Conservation (phyloP, 805 yeast genomes). For the Dipodascopsis uninucleata region DNA sequence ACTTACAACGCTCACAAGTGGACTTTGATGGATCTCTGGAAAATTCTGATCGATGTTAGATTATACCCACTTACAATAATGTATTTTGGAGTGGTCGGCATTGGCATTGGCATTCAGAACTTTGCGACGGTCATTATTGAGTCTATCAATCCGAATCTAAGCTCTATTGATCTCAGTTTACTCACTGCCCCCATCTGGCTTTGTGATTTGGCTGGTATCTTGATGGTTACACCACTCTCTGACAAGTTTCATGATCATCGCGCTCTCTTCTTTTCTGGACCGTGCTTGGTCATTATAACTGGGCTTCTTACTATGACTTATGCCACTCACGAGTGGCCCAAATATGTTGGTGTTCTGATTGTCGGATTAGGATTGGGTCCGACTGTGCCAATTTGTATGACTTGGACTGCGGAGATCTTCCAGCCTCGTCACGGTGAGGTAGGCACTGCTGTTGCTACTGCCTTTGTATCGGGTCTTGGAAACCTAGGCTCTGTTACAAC, state of each 20-base stretch:
- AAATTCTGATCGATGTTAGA: slow-evolving; percentile 57
- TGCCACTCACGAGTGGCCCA: slow-evolving; percentile 69
- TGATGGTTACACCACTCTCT: slow-evolving; percentile 73
- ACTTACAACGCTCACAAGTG: slow-evolving; percentile 41
- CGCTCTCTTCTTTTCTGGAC: slow-evolving; percentile 56
- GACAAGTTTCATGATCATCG: slow-evolving; percentile 61
- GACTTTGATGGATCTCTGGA: slow-evolving; percentile 56
- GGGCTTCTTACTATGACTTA: slow-evolving; percentile 76
- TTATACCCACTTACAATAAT: slow-evolving; percentile 78
- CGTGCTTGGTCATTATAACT: slow-evolving; percentile 63
- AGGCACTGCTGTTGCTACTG: slow-evolving; percentile 79
- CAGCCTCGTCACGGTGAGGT: slow-evolving; percentile 70
- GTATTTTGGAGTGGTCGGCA: slow-evolving; percentile 91
- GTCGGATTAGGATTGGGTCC: slow-evolving; percentile 89
- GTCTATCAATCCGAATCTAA: slow-evolving; percentile 57
- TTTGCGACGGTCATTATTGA: slow-evolving; percentile 76
- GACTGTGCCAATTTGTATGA: slow-evolving; percentile 84
- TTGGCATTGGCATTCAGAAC: slow-evolving; percentile 82
- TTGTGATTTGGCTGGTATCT: slow-evolving; percentile 72
- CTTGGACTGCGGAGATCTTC: slow-evolving; percentile 76
- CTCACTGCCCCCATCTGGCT: slow-evolving; percentile 89
- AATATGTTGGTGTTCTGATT: slow-evolving; percentile 74
- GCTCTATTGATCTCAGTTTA: slow-evolving; percentile 67
- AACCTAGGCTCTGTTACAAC: slow-evolving; percentile 82
- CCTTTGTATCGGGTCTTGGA: slow-evolving; percentile 81